Percentiles rank a stretch among this genome's conserved stretches.
phyloP scores from a whole-genome alignment of 73 alveolate genomes.

The Paramecium caudatum region DNA sequence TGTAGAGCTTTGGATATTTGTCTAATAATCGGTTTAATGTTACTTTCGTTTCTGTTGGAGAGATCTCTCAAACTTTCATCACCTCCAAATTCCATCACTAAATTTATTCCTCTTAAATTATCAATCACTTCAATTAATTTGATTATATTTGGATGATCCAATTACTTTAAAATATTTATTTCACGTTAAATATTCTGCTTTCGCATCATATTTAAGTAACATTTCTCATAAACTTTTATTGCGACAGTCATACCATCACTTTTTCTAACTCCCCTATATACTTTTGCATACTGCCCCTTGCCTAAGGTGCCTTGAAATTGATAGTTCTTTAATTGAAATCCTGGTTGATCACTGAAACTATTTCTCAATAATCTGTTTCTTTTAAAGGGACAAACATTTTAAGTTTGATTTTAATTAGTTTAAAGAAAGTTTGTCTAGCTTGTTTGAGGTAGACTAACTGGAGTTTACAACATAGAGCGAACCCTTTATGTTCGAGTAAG shows the following conservation, averaged over 20 bases:
- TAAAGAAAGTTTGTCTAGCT: not conserved
- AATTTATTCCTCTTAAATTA: constrained; percentile 8
- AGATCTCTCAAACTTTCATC: constrained; percentile 13
- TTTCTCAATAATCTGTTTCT: constrained; percentile 18
- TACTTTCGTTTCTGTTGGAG: constrained; percentile 18
- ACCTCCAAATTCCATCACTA: constrained; percentile 62
- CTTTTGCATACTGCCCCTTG: constrained; percentile 61
- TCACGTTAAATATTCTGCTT: constrained; percentile 35
- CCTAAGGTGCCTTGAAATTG: constrained; percentile 1
- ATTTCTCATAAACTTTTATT: constrained; percentile 34
- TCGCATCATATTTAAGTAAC: constrained; percentile 17
- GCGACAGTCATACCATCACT: constrained; percentile 48
- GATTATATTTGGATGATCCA: constrained; percentile 60
- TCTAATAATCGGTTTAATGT: constrained; percentile 27
- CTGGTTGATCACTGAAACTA: constrained; percentile 44
- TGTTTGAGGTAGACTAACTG: not conserved
- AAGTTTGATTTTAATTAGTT: not conserved
- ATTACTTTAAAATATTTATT: not conserved
- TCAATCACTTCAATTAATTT: constrained; percentile 52
- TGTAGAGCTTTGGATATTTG: constrained; percentile 19
- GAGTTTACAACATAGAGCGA: constrained; percentile 35
- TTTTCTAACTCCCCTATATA: not conserved
- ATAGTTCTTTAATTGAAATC: constrained; percentile 45
- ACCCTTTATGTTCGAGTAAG: constrained; percentile 28
- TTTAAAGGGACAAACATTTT: not conserved